Percentiles rank a stretch among this genome's conserved stretches.
These are phyloP conservation scores for Aurantiochytrium sp. DNA, from an alignment of 108 stramenopile genomes.

Conservation along the genomic window DNA sequence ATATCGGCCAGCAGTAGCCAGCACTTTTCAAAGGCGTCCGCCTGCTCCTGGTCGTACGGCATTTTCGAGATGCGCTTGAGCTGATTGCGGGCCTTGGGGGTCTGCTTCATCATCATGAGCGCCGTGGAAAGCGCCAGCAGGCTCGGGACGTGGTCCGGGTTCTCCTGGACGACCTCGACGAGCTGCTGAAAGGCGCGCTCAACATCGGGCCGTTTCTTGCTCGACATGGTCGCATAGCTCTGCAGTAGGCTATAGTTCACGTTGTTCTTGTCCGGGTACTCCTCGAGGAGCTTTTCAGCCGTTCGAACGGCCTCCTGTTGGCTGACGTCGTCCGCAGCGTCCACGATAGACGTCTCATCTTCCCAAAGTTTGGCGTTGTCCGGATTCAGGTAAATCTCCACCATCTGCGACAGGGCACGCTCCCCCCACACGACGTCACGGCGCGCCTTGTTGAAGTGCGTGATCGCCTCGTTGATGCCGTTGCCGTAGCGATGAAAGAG, in stretches of 20 bases:
- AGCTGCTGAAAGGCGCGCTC: slow-evolving; percentile 52
- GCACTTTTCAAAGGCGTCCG: slow-evolving; percentile 61
- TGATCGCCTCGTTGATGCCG: slow-evolving; percentile 51
- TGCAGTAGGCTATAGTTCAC: slow-evolving; percentile 35
- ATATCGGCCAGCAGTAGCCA: slow-evolving; percentile 64
- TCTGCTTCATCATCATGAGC: slow-evolving; percentile 53
- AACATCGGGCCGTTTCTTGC: slow-evolving; percentile 37
- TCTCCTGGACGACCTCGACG: slow-evolving; percentile 49
- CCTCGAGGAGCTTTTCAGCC: neutral
- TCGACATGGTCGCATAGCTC: slow-evolving; percentile 40
- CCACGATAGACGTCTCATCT: neutral
- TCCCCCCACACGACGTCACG: slow-evolving; percentile 49
- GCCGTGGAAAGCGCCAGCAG: slow-evolving; percentile 58
- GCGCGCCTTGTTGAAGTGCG: slow-evolving; percentile 53
- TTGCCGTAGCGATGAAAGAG: slow-evolving; percentile 52
- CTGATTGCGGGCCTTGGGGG: slow-evolving; percentile 58
- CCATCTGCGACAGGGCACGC: slow-evolving; percentile 51
- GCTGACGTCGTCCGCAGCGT: neutral
- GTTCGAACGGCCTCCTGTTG: neutral
- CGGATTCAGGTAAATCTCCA: slow-evolving; percentile 63
- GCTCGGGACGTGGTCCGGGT: slow-evolving; percentile 56
- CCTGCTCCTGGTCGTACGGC: slow-evolving; percentile 46
- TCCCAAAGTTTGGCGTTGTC: slow-evolving; percentile 50
- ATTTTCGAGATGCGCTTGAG: slow-evolving; percentile 65
- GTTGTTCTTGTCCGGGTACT: neutral